Base-by-base conservation (phyloP, 306 rosid species). In the Rosa lucieae region DNA sequence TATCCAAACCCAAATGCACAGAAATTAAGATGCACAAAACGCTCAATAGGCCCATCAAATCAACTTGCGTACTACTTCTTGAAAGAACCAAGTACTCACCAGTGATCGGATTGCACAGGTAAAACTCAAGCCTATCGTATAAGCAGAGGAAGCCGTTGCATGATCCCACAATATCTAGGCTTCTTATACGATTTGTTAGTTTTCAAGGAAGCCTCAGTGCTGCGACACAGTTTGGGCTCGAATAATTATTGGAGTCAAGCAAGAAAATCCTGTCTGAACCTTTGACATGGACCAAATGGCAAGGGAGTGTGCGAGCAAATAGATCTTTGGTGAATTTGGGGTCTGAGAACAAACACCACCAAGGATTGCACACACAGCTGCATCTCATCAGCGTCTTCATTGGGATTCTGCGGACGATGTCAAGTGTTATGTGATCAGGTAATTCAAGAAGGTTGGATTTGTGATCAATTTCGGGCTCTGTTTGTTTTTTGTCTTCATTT, bases 81-180 rank as follows among this genome's bases (percentile, higher is more conserved):
- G 56, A 5, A 51, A 51, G 56, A 51, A 15, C 5, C 3, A 15
- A 51, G 14, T 15, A 51, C 56, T 51, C 56, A 13, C 20, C 56
- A 5, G 20, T 51, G 3, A 51, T 13, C 20, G 56, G 56, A 51
- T 51, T 51, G 18, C 0, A 51, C 14, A 51, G 2, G 4, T 51
- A 51, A 4, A 51, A 51, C 5, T 4, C 42, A 3, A 39, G 20
- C 20, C 14, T 14, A 8, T 63, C 2, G 39, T 56, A 20, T 26
- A n/a, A 15, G 67, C 67, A 62, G 67, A 62, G 39, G 40, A 62
- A 29, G 40, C 67, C 67, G 5, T 62, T 62, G 40, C 67, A 62
- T 5, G 67, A 61, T 9, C 67, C 67, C 8, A 61, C 67, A 61
- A 61, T 61, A 17, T 46, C 48, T 10, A 6, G 6, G n/a, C 20